Conservation (phyloP, 495 filamentous ascomycete genomes). For the Neurospora tetrasperma region DNA sequence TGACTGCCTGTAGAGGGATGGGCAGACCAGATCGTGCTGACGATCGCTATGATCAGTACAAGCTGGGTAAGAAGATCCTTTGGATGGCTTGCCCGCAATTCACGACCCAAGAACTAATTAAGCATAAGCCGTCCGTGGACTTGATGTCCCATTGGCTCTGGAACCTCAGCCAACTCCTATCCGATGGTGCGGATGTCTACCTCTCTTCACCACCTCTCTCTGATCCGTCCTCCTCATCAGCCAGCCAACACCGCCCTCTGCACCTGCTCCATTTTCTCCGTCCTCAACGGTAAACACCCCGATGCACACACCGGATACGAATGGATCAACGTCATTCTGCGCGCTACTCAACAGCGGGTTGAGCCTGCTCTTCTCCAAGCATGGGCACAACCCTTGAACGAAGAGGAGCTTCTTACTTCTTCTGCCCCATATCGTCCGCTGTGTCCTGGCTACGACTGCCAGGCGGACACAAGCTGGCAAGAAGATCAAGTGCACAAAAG, state of each 20-base stretch:
- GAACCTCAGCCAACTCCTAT: background rate
- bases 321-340: background rate
- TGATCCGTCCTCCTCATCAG: too few relatives aligned
- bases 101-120: background rate
- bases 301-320: background rate
- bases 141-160: background rate
- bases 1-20: background rate
- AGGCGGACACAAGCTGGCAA: background rate
- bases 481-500: background rate
- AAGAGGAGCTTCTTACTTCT: background rate
- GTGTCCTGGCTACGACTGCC: background rate
- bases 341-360: background rate
- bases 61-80: background rate
- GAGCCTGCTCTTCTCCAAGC: background rate
- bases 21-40: background rate
- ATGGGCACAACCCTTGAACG: background rate
- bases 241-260: background rate
- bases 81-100: background rate
- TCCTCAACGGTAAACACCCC: background rate
- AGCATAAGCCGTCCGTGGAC: background rate
- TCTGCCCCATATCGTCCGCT: background rate
- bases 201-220: background rate
- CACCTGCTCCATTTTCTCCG: background rate
- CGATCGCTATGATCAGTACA: background rate
- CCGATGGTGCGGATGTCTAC: background rate